Conservation (phyloP, 495 filamentous ascomycete species). For the Delitschia confertaspora region DNA sequence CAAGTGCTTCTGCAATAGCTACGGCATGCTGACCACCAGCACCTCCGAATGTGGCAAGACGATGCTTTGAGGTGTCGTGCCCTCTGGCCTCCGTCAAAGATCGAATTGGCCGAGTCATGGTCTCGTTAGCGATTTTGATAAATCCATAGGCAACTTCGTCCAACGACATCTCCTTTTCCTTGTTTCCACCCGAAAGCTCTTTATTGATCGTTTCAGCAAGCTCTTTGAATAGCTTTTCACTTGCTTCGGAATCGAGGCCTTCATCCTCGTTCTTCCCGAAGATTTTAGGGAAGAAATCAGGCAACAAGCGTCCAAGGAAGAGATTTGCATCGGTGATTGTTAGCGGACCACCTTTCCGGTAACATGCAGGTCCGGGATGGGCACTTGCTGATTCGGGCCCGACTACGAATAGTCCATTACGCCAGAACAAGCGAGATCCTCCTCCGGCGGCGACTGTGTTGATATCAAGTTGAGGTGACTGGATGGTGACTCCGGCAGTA, state of each 20-base stretch:
- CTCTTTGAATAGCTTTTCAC: constrained; percentile 65
- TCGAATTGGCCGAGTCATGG: constrained; percentile 89
- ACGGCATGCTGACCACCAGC: constrained; percentile 95
- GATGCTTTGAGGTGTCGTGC: constrained; percentile 81
- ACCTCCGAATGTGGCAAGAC: constrained; percentile 86
- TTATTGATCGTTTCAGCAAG: constrained; percentile 70
- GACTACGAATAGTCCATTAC: constrained; percentile 92
- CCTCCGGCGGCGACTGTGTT: constrained; percentile 95
- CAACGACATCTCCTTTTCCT: constrained; percentile 63
- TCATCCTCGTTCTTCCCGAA: constrained; percentile 90
- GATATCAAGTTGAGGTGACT: constrained; percentile 92
- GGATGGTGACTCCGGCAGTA: constrained; percentile 89
- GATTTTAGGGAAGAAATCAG: constrained; percentile 95
- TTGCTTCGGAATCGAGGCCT: constrained; percentile 69
- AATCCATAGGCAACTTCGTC: constrained; percentile 91
- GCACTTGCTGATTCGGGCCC: constrained; percentile 90
- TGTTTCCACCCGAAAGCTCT: constrained; percentile 39
- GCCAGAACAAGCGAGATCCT: constrained; percentile 80
- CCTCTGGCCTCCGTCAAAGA: constrained; percentile 90
- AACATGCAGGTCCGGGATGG: constrained; percentile 89
- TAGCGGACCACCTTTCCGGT: constrained; percentile 84
- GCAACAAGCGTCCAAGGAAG: constrained; percentile 75
- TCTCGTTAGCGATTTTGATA: constrained; percentile 88
- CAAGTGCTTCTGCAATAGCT: constrained; percentile 84
- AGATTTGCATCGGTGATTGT: constrained; percentile 94